Evolutionary conservation across 176 grass and related monocot species (phyloP), one percentile per base, ranked within the genome.

Genomic region (Rhynchospora pubera): DNA sequence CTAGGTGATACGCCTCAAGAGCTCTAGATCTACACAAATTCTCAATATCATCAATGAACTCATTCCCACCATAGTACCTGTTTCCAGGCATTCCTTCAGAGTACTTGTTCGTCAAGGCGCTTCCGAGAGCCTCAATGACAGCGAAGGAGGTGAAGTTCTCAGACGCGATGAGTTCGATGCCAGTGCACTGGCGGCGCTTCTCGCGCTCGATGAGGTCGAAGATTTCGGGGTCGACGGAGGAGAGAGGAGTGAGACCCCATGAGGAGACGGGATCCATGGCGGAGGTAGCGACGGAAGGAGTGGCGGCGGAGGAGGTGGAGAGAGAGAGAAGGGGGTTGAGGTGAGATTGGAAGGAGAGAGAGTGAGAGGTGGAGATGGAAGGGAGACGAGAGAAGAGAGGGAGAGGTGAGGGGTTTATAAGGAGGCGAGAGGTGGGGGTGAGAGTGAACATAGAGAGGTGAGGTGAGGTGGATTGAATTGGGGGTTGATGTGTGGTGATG

Each of bases 121-220:
- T 91, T 42, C 96, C 97, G 12, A 99, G 91, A 32, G 97, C 97
- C 83, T 99, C 97, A 72, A 99, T 99, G 80, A 99, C 93, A 64
- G 97, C 97, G 70, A 86, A 90, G 26, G 97, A 99, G 86, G 97
- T 99, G 89, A 99, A 99, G 70, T 99, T 99, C 97, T 99, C 93
- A 8, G 97, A 99, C 4, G 97, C 97, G 77, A 99, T 99, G 59
- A 99, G 93, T 84, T 99, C 97, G 97, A 99, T 99, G 64, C 97
- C 97, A 78, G 84, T 85, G 5, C 85, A 91, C 87, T 99, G 93
- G 14, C 96, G 97, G 39, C 79, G 92, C 86, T 99, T 99, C 91
- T 99, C 96, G 18, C 60, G 89, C 91, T 99, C 96, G 63, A 99
- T 85, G 64, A 99, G 87, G 86, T 99, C 97, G 76, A 78, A 14